These are phyloP conservation scores for Sugiyamaella sp. DNA, from an alignment of 1,139 yeast genomes.

Conservation along the genomic window DNA sequence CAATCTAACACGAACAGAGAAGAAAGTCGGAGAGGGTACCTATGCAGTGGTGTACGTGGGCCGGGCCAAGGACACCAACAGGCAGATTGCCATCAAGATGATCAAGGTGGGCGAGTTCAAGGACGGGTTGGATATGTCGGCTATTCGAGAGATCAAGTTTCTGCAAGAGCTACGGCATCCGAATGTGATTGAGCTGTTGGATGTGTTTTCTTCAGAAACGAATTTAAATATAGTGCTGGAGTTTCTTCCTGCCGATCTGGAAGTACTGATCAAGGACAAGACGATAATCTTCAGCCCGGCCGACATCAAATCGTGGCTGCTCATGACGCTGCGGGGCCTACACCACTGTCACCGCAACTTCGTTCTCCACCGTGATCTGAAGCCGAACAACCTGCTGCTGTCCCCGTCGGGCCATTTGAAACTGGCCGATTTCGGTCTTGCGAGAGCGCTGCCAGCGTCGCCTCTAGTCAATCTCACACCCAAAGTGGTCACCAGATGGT, in stretches of 20 bases:
- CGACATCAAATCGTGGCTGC: slow-evolving; percentile 90
- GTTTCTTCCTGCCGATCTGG: slow-evolving; percentile 88
- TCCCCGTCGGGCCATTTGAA: slow-evolving; percentile 87
- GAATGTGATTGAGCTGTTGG: slow-evolving; percentile 84
- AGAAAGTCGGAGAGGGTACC: slow-evolving; percentile 98
- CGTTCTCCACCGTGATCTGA: slow-evolving; percentile 72
- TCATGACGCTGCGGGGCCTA: slow-evolving; percentile 91
- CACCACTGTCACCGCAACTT: slow-evolving; percentile 94
- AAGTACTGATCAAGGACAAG: slow-evolving; percentile 82
- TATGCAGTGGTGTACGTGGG: slow-evolving; percentile 97
- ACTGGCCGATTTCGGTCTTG: slow-evolving; percentile 96
- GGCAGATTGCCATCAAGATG: slow-evolving; percentile 88
- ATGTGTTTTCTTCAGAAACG: slow-evolving; percentile 73
- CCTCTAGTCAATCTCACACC: slow-evolving; percentile 78
- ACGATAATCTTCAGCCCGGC: slow-evolving; percentile 77
- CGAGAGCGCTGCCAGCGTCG: slow-evolving; percentile 77
- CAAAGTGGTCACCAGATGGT: slow-evolving; percentile 97
- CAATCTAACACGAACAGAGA: slow-evolving; percentile 46
- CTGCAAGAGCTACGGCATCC: slow-evolving; percentile 81
- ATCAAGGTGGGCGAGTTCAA: slow-evolving; percentile 93
- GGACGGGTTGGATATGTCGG: slow-evolving; percentile 98
- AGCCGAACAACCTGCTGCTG: slow-evolving; percentile 67
- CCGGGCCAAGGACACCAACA: slow-evolving; percentile 48
- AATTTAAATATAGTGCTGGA: slow-evolving; percentile 87
- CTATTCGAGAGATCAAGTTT: slow-evolving; percentile 91